Evolutionary conservation across 176 grass and related monocot species (phyloP), one percentile per base, ranked within the genome.

Genomic region (Oropetium thomaeum): DNA sequence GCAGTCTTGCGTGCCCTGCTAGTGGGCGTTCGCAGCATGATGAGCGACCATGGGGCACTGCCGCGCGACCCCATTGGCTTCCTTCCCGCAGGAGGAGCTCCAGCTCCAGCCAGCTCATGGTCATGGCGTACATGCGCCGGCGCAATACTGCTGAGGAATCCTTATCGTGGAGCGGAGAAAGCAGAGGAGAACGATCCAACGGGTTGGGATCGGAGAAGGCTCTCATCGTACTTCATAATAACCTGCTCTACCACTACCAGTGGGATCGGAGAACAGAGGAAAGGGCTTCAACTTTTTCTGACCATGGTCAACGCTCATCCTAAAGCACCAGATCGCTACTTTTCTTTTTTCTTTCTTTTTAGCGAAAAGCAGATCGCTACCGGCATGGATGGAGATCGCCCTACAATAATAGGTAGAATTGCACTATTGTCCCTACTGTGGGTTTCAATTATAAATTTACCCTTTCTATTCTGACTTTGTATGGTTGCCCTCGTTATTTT

Each of bases 161-260:
- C 10, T 67, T 53, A 83, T 83, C 69, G 69, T 83, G 80, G 52
- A 74, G 33, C n/a, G 8, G 41, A 52, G 31, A 38, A 78, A 51
- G 59, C 57, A 7, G 13, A 8, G 8, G 58, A 33, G n/a, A 73
- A 70, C 43, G 60, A 32, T 58, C 34, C n/a, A n/a, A n/a, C n/a
- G n/a, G n/a, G n/a, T n/a, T n/a, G n/a, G n/a, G n/a, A n/a, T n/a
- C n/a, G n/a, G n/a, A n/a, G n/a, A n/a, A n/a, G n/a, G n/a, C 34
- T 30, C 62, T 62, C 69, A 75, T 38, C 41, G 7, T 51, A 51
- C 47, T 54, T 41, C 49, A 15, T 78, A 42, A 12, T 10, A n/a
- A n/a, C n/a, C n/a, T n/a, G n/a, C n/a, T n/a, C 65, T 28, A 33
- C 17, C 20, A 9, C 13, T 10, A 11, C 2, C 12, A 41, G 39